phyloP scores from a whole-genome alignment of 2,329 filamentous ascomycete genomes.

The Ascochyta rabiei region DNA sequence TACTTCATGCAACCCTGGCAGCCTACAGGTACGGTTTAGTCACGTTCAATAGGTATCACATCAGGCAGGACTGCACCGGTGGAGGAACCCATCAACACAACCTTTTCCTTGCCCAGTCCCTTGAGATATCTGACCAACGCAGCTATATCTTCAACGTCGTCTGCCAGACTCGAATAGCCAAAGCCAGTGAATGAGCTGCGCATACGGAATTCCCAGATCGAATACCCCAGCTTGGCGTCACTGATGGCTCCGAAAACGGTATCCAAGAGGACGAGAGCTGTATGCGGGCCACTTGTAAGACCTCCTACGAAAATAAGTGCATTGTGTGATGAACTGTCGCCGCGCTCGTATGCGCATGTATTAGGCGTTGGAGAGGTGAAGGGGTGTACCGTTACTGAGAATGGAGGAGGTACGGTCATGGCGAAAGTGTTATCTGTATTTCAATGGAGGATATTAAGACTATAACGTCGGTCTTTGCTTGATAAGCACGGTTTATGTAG shows the following conservation, averaged over 20 bases:
- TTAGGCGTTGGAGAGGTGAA: constrained; percentile 10
- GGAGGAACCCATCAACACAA: constrained; percentile 15
- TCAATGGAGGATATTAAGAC: not conserved
- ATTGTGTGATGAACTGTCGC: constrained; percentile 4
- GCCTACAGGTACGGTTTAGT: not conserved
- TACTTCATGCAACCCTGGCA: not conserved
- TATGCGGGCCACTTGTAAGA: constrained; percentile 21
- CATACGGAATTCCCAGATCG: constrained; percentile 24
- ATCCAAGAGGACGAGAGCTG: constrained; percentile 1
- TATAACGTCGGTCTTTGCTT: not conserved
- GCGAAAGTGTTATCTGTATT: not conserved
- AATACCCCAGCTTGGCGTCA: constrained; percentile 4
- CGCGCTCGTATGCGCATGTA: constrained; percentile 23
- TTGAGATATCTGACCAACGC: constrained; percentile 19
- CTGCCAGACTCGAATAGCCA: constrained; percentile 22
- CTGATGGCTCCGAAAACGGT: not conserved
- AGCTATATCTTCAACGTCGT: constrained; percentile 20
- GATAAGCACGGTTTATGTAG: not conserved
- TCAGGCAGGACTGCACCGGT: constrained; percentile 4
- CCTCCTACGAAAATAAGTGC: constrained; percentile 21
- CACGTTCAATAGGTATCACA: not conserved
- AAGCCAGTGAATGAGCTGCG: constrained; percentile 25
- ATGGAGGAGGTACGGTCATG: not conserved
- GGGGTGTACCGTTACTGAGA: constrained; percentile 15
- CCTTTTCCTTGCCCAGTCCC: constrained; percentile 2